These are phyloP conservation scores for Microthlaspi erraticum DNA, from an alignment of 345 rosid genomes.

Conservation along the genomic window DNA sequence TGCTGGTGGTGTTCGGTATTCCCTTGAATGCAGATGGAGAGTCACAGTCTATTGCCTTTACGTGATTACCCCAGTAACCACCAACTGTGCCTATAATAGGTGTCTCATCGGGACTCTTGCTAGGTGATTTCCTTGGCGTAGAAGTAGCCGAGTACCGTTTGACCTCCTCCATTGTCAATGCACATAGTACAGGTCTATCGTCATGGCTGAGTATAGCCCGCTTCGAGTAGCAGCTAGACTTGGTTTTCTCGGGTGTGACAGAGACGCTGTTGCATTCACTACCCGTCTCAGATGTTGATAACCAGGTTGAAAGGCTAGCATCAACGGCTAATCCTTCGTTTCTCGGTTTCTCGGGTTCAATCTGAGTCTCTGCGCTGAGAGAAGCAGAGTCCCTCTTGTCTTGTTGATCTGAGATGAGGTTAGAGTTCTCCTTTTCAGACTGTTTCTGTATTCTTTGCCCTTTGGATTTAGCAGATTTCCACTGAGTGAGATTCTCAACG, in stretches of 20 bases:
- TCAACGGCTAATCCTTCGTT: conserved; percentile 63
- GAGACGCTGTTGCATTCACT: conserved; percentile 48
- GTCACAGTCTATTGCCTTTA: conserved; percentile 45
- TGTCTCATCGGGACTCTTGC: conserved; percentile 79
- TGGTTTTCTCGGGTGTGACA: conserved; percentile 52
- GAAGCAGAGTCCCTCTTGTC: conserved; percentile 43
- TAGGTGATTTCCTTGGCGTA: conserved; percentile 82
- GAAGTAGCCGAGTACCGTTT: conserved; percentile 71
- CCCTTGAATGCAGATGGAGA: conserved; percentile 77
- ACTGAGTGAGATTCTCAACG: conserved; percentile 90
- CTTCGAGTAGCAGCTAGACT: conserved; percentile 52
- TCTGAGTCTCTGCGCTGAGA: conserved; percentile 44
- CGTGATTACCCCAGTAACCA: conserved; percentile 66
- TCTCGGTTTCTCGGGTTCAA: conserved; percentile 49
- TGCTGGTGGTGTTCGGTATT: conserved; percentile 88
- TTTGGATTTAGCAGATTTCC: conserved; percentile 77
- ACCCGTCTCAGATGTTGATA: conserved; percentile 62
- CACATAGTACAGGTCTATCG: conserved; percentile 89
- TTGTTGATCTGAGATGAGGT: conserved; percentile 45
- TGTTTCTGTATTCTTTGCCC: conserved; percentile 48
- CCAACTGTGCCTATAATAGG: conserved; percentile 90
- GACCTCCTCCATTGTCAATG: conserved; percentile 82
- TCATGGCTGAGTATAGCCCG: conserved; percentile 59
- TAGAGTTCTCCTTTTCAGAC: conserved; percentile 73
- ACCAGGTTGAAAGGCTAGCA: conserved; percentile 95